A percentile compares a stretch with the other conserved stretches of the same genome.
These are phyloP conservation scores for Plasmopara viticola DNA, from an alignment of 352 stramenopile genomes.

Conservation along the genomic window DNA sequence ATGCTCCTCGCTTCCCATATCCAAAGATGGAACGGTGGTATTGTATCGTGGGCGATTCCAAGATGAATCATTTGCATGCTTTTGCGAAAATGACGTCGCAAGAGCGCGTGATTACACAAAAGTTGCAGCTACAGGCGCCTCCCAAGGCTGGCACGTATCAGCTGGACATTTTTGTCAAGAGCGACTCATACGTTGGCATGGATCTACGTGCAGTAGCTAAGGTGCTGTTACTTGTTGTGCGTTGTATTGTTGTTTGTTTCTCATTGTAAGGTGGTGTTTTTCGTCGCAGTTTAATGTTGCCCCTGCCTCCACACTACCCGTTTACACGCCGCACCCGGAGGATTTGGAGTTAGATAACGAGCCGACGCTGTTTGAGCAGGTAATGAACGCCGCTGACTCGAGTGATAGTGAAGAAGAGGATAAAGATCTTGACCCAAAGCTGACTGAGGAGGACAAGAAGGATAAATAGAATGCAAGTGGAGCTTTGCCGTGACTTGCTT, in stretches of 20 bases:
- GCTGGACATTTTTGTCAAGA: slow-evolving; percentile 97
- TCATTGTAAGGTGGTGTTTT: no score
- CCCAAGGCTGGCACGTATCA: slow-evolving; percentile 91
- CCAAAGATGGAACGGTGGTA: slow-evolving; percentile 96
- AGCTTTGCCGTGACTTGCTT: slow-evolving; percentile 20
- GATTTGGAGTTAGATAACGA: slow-evolving; percentile 99
- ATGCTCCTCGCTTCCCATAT: slow-evolving; percentile 94
- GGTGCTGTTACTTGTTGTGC: slow-evolving; percentile 25
- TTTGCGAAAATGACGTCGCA: slow-evolving; percentile 95
- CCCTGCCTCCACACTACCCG: slow-evolving; percentile 87
- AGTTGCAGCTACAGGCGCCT: slow-evolving; percentile 96
- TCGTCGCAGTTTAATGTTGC: slow-evolving; percentile 88
- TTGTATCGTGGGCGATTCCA: slow-evolving; percentile 91
- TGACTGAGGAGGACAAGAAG: slow-evolving; percentile 54
- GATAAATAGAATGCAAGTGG: slow-evolving; percentile 47
- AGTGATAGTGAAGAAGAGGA: slow-evolving; percentile 85
- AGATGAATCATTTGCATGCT: slow-evolving; percentile 93
- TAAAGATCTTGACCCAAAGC: slow-evolving; percentile 37
- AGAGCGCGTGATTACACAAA: slow-evolving; percentile 81
- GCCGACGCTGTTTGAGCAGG: slow-evolving; percentile 98
- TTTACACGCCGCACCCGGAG: slow-evolving; percentile 96
- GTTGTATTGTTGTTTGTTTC: no score
- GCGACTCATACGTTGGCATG: slow-evolving; percentile 96
- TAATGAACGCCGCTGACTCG: slow-evolving; percentile 82
- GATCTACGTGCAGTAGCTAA: slow-evolving; percentile 90